These are phyloP conservation scores for Dioscorea dumetorum DNA, from an alignment of 106 monocot species.

Conservation along the genomic window DNA sequence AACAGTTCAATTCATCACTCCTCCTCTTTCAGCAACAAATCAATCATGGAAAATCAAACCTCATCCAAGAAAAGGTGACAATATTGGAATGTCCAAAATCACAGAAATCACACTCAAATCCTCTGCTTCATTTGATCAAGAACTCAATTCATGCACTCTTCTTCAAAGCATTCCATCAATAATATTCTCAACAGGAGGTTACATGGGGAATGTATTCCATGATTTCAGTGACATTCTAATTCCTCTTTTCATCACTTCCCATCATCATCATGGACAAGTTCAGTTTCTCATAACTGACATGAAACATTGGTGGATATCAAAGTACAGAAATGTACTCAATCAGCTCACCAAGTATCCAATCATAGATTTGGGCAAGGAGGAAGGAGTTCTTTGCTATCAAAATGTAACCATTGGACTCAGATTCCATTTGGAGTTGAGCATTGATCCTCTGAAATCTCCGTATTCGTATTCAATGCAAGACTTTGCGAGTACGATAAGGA, in stretches of 20 bases:
- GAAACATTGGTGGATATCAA: constrained; percentile 25
- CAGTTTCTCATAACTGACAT: constrained; percentile 33
- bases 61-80: constrained; percentile 62
- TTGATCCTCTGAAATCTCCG: constrained; percentile 21
- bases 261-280: constrained; percentile 28
- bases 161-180: constrained; percentile 14
- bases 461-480: constrained; percentile 25
- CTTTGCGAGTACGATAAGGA: constrained; percentile 16
- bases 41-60: constrained; percentile 50
- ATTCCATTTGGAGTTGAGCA: constrained; percentile 23
- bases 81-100: constrained; percentile 15
- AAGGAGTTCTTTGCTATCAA: constrained; percentile 21
- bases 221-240: constrained; percentile 44
- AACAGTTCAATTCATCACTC: constrained; percentile 9
- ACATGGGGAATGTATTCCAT: constrained; percentile 42
- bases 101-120: constrained; percentile 11
- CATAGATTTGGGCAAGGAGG: constrained; percentile 28
- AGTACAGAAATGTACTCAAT: constrained; percentile 20
- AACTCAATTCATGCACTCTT: not conserved
- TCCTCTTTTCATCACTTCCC: constrained; percentile 38
- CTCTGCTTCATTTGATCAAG: not conserved
- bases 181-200: constrained; percentile 31
- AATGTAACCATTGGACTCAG: constrained; percentile 21
- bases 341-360: constrained; percentile 21
- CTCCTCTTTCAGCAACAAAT: constrained; percentile 9